Evolutionary conservation across 1,139 yeast species (phyloP), one percentile per base, ranked within the genome.

Genomic region (Hyphopichia wangnamkhiaoensis): DNA sequence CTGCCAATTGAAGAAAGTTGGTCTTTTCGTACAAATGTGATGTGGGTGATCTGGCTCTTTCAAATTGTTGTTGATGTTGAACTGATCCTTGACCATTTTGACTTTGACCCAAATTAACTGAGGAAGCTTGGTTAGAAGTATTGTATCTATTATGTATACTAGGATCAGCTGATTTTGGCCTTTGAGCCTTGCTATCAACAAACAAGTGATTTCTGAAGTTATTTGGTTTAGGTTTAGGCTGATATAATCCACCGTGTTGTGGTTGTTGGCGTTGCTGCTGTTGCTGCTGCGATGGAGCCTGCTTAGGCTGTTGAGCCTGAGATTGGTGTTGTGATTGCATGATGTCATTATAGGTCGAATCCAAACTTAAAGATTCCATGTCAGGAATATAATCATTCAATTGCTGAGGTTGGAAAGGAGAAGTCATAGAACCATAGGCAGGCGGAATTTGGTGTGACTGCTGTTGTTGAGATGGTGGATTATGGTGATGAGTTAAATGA

Each of bases 101-200:
- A 44, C 35, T 36, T 51, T 51, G 39, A 21, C 58, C 63, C 18
- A 12, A n/a, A 24, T 9, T 21, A 7, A n/a, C 6, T 9, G 28
- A 25, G n/a, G n/a, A 10, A n/a, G 28, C 13, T 27, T 33, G 38
- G 5, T 24, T n/a, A n/a, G n/a, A n/a, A 13, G 19, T 17, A 15
- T 32, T 33, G 39, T 34, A 33, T 21, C 37, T 49, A 40, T 43
- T 45, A 42, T 52, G 45, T 20, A 54, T 35, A 37, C 48, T 56
- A 19, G 76, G 75, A 34, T 71, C 77, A 9, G 76, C 76, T 30
- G 72, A 68, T 46, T 66, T 66, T 15, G 77, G 76, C 41, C 76
- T 58, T 36, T 61, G 61, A 18, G 55, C 52, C 44, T 59, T 61
- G 31, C 57, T 54, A 39, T 63, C 66, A 17, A 53, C 51, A 38